Base-by-base conservation (phyloP, 768 basidiomycete genomes). In the Boletus sp. region DNA sequence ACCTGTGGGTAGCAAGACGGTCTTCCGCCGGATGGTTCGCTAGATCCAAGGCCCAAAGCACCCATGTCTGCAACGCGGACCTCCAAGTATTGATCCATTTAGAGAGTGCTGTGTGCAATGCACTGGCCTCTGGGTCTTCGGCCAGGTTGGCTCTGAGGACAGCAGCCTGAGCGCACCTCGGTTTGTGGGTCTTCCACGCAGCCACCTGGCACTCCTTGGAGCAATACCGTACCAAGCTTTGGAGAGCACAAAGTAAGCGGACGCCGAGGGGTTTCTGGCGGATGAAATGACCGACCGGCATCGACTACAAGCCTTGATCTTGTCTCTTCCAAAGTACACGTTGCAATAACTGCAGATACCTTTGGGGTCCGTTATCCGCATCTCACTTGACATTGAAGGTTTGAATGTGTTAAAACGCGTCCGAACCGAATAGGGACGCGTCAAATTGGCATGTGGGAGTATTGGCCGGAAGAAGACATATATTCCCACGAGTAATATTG, bases 131-230 rank as follows among this genome's bases (percentile, higher is more conserved):
- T 20, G 60, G 54, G 41, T 67, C 53, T 17, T 46, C 49, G 28
- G 58, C 64, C 7, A 66, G 29, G 18, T 29, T 55, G 2, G 61
- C 59, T 44, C 60, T 56, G 36, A 64, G 35, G n/a, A 48, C 32
- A 9, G 54, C 18, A 18, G 40, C 40, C 7, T 41, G 47, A 24
- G 41, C 50, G 47, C 65, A 63, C 20, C 58, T 60, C 48, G 37
- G 53, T 45, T 69, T 71, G 55, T 71, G 71, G 10, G 67, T 66
- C 45, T 24, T 61, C 71, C 69, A 71, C 4, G 69, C 70, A 0
- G 62, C 67, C 5, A 63, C 62, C 47, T 72, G 67, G 50, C 70
- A 71, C 50, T 60, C 60, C 30, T 62, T 62, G 14, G 69, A 71
- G 50, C 71, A 72, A 45, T 72, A 72, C 14, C 65, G 66, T 20